Conservation (phyloP, 2,329 filamentous ascomycete genomes). For the Lachnellula cervina region DNA sequence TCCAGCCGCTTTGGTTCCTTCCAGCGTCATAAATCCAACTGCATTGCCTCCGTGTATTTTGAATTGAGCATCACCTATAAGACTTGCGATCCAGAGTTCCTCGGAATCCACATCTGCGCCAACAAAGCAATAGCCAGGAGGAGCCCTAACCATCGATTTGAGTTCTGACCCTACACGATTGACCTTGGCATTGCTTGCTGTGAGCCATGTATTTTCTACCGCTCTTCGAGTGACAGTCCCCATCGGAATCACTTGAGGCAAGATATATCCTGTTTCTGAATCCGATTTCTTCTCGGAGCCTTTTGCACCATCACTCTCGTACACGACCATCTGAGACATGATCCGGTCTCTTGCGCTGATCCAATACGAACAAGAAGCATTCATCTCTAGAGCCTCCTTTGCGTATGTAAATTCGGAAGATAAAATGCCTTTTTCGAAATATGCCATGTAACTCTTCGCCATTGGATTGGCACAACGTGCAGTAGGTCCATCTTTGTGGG, state of each 20-base stretch:
- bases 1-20: slow-evolving; percentile 89
- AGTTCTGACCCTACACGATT: slow-evolving; percentile 95
- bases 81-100: slow-evolving; percentile 95
- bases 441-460: slow-evolving; percentile 83
- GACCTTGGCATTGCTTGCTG: slow-evolving; percentile 92
- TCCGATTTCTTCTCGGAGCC: slow-evolving; percentile 17
- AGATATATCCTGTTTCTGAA: slow-evolving; percentile 65
- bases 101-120: slow-evolving; percentile 97
- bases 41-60: slow-evolving; percentile 93
- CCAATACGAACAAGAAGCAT: slow-evolving; percentile 98
- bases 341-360: slow-evolving; percentile 93
- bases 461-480: slow-evolving; percentile 82
- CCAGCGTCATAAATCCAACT: slow-evolving; percentile 97
- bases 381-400: slow-evolving; percentile 96
- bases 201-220: slow-evolving; percentile 98
- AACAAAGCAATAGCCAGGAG: slow-evolving; percentile 86
- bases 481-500: slow-evolving; percentile 88
- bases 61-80: slow-evolving; percentile 92
- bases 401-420: slow-evolving; percentile 86
- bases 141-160: slow-evolving; percentile 93
- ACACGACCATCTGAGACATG: slow-evolving; percentile 91
- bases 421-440: slow-evolving; percentile 85
- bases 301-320: slow-evolving; percentile 56
- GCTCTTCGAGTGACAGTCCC: slow-evolving; percentile 91
- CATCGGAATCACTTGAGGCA: slow-evolving; percentile 97